These are phyloP conservation scores for Porphyrellus cyaneotinctus DNA, from an alignment of 768 basidiomycete species.

Conservation along the genomic window DNA sequence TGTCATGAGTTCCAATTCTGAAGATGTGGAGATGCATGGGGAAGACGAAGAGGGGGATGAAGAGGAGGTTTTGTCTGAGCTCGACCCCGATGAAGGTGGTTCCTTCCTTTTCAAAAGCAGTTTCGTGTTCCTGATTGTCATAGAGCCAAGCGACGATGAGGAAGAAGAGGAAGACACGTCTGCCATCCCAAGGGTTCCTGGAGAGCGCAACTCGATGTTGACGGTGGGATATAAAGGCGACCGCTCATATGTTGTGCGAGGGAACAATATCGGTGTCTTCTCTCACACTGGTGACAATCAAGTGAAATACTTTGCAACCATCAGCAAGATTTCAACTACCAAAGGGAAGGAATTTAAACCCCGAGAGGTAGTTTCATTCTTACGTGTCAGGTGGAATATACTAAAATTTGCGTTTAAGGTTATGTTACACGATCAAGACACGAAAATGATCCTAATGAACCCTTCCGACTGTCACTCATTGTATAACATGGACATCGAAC, in stretches of 20 bases:
- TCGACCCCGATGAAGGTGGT: constrained; percentile 63
- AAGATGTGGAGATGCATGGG: constrained; percentile 85
- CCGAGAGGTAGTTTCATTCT: constrained; percentile 55
- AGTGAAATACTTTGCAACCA: constrained; percentile 84
- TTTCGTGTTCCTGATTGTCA: constrained; percentile 25
- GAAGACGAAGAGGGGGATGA: constrained; percentile 75
- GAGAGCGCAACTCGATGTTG: constrained; percentile 80
- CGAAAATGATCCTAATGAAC: constrained; percentile 92
- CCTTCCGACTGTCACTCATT: constrained; percentile 75
- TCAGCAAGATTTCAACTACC: constrained; percentile 74
- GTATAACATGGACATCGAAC: constrained; percentile 88
- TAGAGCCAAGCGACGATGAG: constrained; percentile 43
- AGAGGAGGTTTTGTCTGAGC: constrained; percentile 66
- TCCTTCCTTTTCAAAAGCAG: not conserved
- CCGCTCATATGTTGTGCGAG: constrained; percentile 88
- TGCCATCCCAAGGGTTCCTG: constrained; percentile 40
- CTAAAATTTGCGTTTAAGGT: constrained; percentile 53
- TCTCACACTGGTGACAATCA: constrained; percentile 63
- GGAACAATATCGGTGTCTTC: constrained; percentile 90
- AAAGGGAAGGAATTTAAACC: constrained; percentile 86
- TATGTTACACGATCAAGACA: constrained; percentile 96
- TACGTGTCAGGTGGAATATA: not conserved
- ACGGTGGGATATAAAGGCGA: constrained; percentile 96
- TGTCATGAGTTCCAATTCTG: constrained; percentile 64
- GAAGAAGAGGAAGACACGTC: constrained; percentile 37